Evolutionary conservation across 2,329 filamentous ascomycete genomes (phyloP), one percentile per base, ranked within the genome.

Genomic region (Aspergillus sp.): DNA sequence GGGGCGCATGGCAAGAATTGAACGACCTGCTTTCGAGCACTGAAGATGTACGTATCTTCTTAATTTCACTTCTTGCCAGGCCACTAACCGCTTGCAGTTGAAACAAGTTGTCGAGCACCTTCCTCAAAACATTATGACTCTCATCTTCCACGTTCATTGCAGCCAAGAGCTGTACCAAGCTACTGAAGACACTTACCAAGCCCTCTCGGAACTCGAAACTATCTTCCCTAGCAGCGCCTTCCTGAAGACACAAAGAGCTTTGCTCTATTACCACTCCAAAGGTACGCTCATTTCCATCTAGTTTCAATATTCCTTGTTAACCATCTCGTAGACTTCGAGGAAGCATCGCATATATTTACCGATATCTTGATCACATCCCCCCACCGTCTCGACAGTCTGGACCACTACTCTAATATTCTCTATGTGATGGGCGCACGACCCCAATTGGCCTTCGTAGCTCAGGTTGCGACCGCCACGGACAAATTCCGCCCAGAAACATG

Each of bases 401-500:
- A 99, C 69, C 90, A 96, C 69, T 99, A 97, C 74, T 97, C 93
- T 37, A 99, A 99, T 69, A 96, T 98, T 19, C 84, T 99, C 47
- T 98, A 97, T 71, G 93, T 99, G 31, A 89, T 98, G 80, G 89
- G 90, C 44, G 82, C 90, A 60, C 84, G 93, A 9, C 91, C 95
- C 0, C 96, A 96, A 70, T 82, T 99, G 21, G 93, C 93, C 0
- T 97, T 96, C 66, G 77, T 99, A 21, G 95, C 95, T 0, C 93
- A 97, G 68, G 81, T 97, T 11, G 96, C 95, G 66, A 93, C 90
- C 2, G 88, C 87, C 48, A 91, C 95, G 6, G 95, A 99, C 80
- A 96, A 93, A 68, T 99, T 99, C 76, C 88, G 95, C 0, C 93
- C 95, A 0, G 95, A 99, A 74, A 96, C 95, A 0, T 98, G 95